A percentile compares a stretch with the other conserved stretches of the same genome.
Conservation (phyloP, 192 early-diverging fungal species). For the Backusella psychrophila region DNA sequence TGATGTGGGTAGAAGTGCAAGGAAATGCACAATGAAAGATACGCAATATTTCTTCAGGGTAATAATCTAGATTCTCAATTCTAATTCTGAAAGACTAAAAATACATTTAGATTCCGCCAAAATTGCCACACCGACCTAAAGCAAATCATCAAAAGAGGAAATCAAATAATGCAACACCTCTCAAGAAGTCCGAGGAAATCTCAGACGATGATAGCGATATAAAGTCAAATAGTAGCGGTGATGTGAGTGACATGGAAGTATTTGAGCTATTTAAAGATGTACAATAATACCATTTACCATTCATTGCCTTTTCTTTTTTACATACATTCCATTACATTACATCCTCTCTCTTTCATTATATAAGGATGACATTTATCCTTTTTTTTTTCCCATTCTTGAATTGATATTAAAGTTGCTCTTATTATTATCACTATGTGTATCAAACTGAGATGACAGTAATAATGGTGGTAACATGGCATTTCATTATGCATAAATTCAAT, state of each 20-base stretch:
- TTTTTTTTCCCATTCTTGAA: background rate
- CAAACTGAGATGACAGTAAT: background rate
- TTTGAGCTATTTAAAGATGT: slow-evolving; percentile 19
- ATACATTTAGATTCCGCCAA: slow-evolving; percentile 41
- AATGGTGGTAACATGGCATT: background rate
- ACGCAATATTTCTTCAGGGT: slow-evolving; percentile 46
- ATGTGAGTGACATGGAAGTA: slow-evolving; percentile 23
- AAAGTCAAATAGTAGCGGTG: slow-evolving; percentile 15
- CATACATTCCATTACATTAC: background rate
- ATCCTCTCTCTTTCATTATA: background rate
- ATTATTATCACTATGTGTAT: background rate
- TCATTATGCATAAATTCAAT: background rate
- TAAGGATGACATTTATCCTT: background rate
- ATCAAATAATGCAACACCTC: background rate
- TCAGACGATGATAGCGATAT: background rate
- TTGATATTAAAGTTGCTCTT: background rate
- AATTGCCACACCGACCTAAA: slow-evolving; percentile 38
- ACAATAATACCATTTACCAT: background rate
- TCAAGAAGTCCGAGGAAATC: background rate
- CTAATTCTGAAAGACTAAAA: background rate
- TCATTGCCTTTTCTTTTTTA: background rate
- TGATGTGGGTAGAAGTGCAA: slow-evolving; percentile 37
- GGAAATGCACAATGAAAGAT: slow-evolving; percentile 49
- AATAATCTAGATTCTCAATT: background rate
- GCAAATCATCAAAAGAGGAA: slow-evolving; percentile 10